Percentiles rank a stretch among this genome's conserved stretches.
Conservation (phyloP, 2,329 filamentous ascomycete genomes). For the Clarireedia monteithiana region DNA sequence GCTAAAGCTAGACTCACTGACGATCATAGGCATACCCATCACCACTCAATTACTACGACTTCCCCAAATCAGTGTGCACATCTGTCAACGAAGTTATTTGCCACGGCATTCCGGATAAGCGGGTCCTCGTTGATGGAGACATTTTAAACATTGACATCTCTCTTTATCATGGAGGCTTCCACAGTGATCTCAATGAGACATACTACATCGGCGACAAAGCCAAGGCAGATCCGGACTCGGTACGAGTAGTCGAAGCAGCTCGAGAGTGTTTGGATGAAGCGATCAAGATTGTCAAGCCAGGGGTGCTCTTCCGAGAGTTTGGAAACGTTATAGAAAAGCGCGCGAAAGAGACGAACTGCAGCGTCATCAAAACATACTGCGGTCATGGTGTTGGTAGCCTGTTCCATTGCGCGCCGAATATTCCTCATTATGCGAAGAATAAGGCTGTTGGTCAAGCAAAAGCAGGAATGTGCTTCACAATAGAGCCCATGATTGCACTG, state of each 20-base stretch:
- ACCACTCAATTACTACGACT: constrained; percentile 89
- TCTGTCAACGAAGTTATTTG: constrained; percentile 97
- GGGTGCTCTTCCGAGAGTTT: constrained; percentile 84
- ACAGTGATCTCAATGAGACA: constrained; percentile 95
- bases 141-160: constrained; percentile 97
- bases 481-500: constrained; percentile 95
- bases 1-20: constrained; percentile 14
- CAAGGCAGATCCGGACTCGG: constrained; percentile 72
- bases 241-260: constrained; percentile 84
- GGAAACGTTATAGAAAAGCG: constrained; percentile 94
- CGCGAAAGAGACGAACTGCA: constrained; percentile 77
- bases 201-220: constrained; percentile 95
- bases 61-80: constrained; percentile 96
- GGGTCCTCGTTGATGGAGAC: constrained; percentile 80
- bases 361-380: constrained; percentile 91
- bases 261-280: constrained; percentile 85
- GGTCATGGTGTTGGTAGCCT: constrained; percentile 91
- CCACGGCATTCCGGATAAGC: constrained; percentile 93
- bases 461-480: constrained; percentile 96
- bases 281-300: constrained; percentile 88
- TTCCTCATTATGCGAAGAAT: constrained; percentile 97
- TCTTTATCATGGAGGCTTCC: constrained; percentile 88
- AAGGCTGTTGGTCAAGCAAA: constrained; percentile 93
- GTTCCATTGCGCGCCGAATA: constrained; percentile 89
- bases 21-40: constrained; percentile 75